Conservation (phyloP, 768 basidiomycete genomes). For the Hericium alpestre region DNA sequence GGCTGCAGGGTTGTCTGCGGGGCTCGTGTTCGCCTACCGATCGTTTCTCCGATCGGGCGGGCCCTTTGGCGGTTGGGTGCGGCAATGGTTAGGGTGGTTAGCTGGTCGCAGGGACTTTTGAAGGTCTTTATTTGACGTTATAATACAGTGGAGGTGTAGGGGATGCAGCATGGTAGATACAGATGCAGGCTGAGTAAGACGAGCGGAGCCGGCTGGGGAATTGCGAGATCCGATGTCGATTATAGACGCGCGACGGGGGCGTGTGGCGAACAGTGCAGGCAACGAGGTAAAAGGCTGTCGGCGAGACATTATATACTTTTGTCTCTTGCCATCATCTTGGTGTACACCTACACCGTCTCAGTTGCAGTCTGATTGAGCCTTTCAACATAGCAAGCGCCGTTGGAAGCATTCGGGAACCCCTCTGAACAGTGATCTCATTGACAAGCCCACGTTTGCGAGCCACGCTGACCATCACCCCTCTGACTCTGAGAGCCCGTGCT, state of each 20-base stretch:
- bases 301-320: background rate
- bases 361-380: background rate
- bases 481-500: background rate
- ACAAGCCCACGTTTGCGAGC: background rate
- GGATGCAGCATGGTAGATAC: background rate
- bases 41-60: slow-evolving; percentile 56
- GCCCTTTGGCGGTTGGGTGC: slow-evolving; percentile 39
- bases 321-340: background rate
- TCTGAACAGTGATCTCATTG: background rate
- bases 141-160: background rate
- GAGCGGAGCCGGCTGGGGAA: background rate
- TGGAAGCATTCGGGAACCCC: background rate
- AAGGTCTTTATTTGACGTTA: slow-evolving; percentile 6
- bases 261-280: background rate
- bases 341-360: background rate
- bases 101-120: slow-evolving; percentile 37
- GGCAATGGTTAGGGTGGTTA: slow-evolving; percentile 60
- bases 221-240: slow-evolving; percentile 1
- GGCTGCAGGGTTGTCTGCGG: slow-evolving; percentile 66
- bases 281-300: background rate
- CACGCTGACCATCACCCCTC: background rate
- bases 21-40: slow-evolving; percentile 59
- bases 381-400: background rate
- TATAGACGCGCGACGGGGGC: background rate
- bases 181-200: too few relatives aligned